Evolutionary conservation across 2,329 filamentous ascomycete genomes (phyloP).

Genomic region (Hansfordia pulvinata): DNA sequence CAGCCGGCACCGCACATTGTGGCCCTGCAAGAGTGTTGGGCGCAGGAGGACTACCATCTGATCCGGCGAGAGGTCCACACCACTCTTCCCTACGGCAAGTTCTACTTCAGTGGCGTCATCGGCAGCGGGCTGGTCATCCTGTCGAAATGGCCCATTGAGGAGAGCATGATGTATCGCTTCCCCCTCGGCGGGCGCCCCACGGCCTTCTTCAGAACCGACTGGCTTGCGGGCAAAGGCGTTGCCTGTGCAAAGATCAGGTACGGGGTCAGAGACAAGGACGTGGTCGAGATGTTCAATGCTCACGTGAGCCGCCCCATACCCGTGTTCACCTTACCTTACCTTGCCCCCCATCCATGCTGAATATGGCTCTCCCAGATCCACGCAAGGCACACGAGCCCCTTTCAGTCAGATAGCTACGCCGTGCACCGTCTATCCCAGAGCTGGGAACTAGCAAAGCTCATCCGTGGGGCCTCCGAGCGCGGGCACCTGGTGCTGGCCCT

Average conservation of each 20-base stretch:
- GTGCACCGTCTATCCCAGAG: conserved; percentile 86
- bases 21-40: conserved; percentile 92
- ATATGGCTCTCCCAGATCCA: conserved; percentile 38
- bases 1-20: conserved; percentile 68
- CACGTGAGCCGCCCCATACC: conserved; percentile 39
- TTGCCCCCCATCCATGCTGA: conserved; percentile 1
- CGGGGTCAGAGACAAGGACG: conserved; percentile 47
- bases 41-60: conserved; percentile 65
- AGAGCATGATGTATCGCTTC: conserved; percentile 76
- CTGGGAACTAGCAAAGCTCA: conserved; percentile 87
- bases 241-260: conserved; percentile 70
- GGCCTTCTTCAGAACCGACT: conserved; percentile 88
- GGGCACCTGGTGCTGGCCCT: conserved; percentile 76
- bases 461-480: conserved; percentile 65
- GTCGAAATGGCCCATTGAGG: conserved; percentile 82
- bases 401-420: conserved; percentile 64
- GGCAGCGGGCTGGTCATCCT: conserved; percentile 82
- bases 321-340: neutral
- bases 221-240: conserved; percentile 92
- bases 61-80: conserved; percentile 62
- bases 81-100: conserved; percentile 80
- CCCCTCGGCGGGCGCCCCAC: conserved; percentile 88
- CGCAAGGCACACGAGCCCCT: conserved; percentile 71
- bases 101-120: conserved; percentile 82
- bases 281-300: conserved; percentile 85